phyloP scores from a whole-genome alignment of 768 basidiomycete species.

The Trametes villosa region DNA sequence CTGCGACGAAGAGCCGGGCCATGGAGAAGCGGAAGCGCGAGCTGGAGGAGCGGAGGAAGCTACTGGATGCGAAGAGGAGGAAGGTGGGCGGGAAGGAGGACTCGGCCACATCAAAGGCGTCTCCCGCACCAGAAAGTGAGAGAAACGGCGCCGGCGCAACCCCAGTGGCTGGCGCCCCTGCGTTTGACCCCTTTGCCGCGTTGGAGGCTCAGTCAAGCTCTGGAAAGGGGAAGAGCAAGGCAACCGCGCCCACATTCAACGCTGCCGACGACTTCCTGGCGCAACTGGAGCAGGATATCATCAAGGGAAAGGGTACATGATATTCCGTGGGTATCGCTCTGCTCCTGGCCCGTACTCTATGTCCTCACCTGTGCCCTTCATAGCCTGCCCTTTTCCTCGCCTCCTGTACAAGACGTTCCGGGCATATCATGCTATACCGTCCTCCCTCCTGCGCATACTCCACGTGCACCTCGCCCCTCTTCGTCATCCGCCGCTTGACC shows the following conservation, averaged over 20 bases:
- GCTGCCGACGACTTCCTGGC: conserved; percentile 72
- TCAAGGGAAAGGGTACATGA: conserved; percentile 35
- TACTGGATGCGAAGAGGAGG: conserved; percentile 69
- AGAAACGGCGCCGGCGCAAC: background rate
- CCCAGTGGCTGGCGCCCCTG: background rate
- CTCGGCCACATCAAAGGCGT: background rate
- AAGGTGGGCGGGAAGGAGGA: conserved; percentile 44
- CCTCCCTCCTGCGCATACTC: conserved; percentile 48
- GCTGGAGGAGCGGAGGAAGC: conserved; percentile 62
- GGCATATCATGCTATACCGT: conserved; percentile 52
- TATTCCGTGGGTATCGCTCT: background rate
- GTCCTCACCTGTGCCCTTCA: background rate
- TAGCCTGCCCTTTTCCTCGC: conserved; percentile 29
- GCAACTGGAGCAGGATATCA: conserved; percentile 65
- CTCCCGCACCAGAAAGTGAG: background rate
- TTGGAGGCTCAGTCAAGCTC: conserved; percentile 44
- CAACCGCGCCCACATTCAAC: conserved; percentile 32
- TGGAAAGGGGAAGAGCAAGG: conserved; percentile 18
- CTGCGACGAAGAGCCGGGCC: conserved; percentile 50
- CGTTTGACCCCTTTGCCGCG: conserved; percentile 60
- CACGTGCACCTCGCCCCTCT: conserved; percentile 45
- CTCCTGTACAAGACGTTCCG: conserved; percentile 50
- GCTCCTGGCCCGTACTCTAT: background rate
- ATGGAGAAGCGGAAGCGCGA: conserved; percentile 78
- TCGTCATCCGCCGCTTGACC: conserved; percentile 37